Evolutionary conservation across 805 yeast species (phyloP), one percentile per base, ranked within the genome.

Genomic region (Barnettozyma botsteinii): DNA sequence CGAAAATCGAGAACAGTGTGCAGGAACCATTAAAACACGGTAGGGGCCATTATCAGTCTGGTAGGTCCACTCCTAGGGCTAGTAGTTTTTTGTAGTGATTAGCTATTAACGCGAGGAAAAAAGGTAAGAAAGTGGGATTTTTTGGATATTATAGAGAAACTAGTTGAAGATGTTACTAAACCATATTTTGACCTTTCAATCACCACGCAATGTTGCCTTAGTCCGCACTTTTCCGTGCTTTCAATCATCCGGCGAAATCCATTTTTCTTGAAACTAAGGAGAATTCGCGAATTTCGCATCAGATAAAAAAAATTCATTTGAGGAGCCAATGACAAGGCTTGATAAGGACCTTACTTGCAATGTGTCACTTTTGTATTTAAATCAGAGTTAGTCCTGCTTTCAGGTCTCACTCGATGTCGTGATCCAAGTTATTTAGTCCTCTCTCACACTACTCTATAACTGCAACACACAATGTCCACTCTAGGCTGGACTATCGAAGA

Each of bases 401-500:
- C 20, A 12, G 12, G 12, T 3, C 29, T 26, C n/a, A n/a, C n/a
- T n/a, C n/a, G n/a, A n/a, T n/a, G n/a, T n/a, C n/a, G n/a, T n/a
- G n/a, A 21, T 33, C 36, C 13, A 26, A 26, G 21, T 18, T 17
- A 29, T 11, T 10, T 12, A 17, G n/a, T 15, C 14, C 30, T 15
- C 35, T 33, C 27, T 26, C 22, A 5, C 17, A 12, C 17, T 12
- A 22, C 15, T 13, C 19, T 18, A 17, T 5, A n/a, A n/a, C n/a
- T n/a, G n/a, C n/a, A n/a, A n/a, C 37, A 25, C 31, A 49, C 44
- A 48, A 48, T 47, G 37, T 46, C 49, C 23, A 49, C 55, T 14
- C 30, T 40, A 31, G 95, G 95, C 28, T 88, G 96, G 96, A 77
- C 95, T 11, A 71, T 84, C 31, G 60, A 70, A 19, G 85, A 89